Conservation (phyloP, 2,329 filamentous ascomycete species). For the Alternaria gansuensis region DNA sequence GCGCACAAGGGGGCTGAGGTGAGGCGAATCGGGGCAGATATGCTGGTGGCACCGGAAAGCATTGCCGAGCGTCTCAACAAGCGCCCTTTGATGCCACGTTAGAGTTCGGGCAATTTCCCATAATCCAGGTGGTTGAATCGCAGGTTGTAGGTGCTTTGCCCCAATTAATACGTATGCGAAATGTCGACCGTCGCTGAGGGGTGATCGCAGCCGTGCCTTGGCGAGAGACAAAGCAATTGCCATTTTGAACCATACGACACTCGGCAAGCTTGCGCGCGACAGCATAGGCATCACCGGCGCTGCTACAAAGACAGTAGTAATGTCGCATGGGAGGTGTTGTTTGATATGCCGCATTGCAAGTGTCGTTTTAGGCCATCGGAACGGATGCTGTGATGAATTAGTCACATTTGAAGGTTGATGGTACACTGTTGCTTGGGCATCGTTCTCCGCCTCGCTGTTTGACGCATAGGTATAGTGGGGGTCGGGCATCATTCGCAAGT, state of each 20-base stretch:
- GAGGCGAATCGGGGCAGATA: constrained; percentile 1
- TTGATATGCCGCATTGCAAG: background rate
- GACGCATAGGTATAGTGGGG: constrained; percentile 29
- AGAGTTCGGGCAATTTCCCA: background rate
- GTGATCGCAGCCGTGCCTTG: background rate
- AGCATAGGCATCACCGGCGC: background rate
- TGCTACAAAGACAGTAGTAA: background rate
- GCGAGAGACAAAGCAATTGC: background rate
- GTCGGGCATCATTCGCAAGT: constrained; percentile 18
- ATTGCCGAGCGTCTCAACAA: background rate
- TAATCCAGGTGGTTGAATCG: background rate
- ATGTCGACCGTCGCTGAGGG: constrained; percentile 1
- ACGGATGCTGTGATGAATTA: background rate
- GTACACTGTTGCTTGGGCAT: constrained; percentile 12
- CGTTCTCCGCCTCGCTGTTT: constrained; percentile 23
- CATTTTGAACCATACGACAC: background rate
- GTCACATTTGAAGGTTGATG: background rate
- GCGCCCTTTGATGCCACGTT: background rate
- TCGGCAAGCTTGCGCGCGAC: background rate
- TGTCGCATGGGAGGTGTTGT: constrained; percentile 8
- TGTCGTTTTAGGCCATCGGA: background rate
- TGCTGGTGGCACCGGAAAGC: constrained; percentile 1
- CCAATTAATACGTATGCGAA: background rate
- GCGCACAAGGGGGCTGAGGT: constrained; percentile 2
- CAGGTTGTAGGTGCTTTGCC: background rate